Evolutionary conservation across 345 rosid species (phyloP), one percentile per base, ranked within the genome.

Genomic region (Brassica nigra): DNA sequence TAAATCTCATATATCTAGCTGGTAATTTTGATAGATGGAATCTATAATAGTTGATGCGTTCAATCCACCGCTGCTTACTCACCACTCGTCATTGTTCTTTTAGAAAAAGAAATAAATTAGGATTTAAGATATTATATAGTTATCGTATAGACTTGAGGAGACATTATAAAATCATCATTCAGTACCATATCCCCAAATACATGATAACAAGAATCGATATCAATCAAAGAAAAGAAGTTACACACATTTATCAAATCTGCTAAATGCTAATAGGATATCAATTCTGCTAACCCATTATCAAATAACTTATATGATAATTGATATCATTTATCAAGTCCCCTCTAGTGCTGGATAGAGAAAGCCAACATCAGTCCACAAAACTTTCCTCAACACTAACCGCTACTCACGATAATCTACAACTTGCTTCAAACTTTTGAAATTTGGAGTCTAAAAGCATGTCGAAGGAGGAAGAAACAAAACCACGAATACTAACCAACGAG

Each of bases 41-140:
- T 27, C 64, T 27, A 27, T 10, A 8, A 4, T 20, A 59, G 64
- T 59, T 59, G 31, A 59, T 59, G 31, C 63, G 63, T 59, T 59
- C 30, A 59, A 59, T 23, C 63, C 10, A 59, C 63, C n/a, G n/a
- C n/a, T 23, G 63, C 63, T 58, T 58, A 58, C 31, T 58, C 63
- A 58, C 63, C 10, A 58, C 31, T 58, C n/a, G 30, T 58, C 62
- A 58, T 58, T 58, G 31, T 58, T 23, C 4, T 23, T 59, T 23
- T 23, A 23, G 27, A 23, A 4, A 4, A 47, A 47, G 15, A 39
- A 47, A 47, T 14, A 47, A 47, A 34, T 34, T 34, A 49, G 7
- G 55, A 12, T 18, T 14, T 47, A 47, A 14, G 55, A 47, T 47
- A 47, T 11, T 42, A 42, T 10, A n/a, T 44, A 44, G n/a, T 44